Evolutionary conservation across 768 basidiomycete genomes (phyloP).

Genomic region (Lactifluus pinguis): DNA sequence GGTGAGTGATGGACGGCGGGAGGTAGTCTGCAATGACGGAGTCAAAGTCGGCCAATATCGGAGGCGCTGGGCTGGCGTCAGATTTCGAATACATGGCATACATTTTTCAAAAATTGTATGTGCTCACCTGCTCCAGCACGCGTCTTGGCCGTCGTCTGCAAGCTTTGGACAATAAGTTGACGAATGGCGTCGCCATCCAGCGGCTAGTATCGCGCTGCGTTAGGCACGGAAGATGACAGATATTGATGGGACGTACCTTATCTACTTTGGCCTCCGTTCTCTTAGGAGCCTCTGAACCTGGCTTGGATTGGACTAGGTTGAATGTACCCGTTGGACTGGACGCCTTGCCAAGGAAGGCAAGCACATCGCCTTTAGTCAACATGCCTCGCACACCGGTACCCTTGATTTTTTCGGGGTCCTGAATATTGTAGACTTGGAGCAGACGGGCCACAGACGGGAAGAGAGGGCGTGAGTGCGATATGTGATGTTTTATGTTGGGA

Average conservation of each 20-base stretch:
- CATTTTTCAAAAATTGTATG: background rate
- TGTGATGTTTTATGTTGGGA: conserved; percentile 23
- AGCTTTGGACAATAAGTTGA: conserved; percentile 52
- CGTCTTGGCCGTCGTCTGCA: conserved; percentile 46
- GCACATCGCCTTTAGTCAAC: conserved; percentile 93
- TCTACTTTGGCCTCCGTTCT: conserved; percentile 33
- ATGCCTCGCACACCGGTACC: conserved; percentile 89
- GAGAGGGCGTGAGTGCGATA: conserved; percentile 56
- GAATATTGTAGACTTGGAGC: conserved; percentile 52
- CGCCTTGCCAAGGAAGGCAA: conserved; percentile 78
- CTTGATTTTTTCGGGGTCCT: conserved; percentile 57
- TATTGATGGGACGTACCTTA: conserved; percentile 13
- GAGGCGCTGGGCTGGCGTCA: conserved; percentile 29
- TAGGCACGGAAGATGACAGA: background rate
- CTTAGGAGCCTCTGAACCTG: conserved; percentile 21
- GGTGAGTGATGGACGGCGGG: conserved; percentile 27
- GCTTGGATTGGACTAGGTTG: conserved; percentile 33
- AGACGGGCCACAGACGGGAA: conserved; percentile 89
- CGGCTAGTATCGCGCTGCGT: conserved; percentile 25
- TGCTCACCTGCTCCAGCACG: conserved; percentile 35
- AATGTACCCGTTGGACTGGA: conserved; percentile 68
- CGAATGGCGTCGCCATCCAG: conserved; percentile 61
- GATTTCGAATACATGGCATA: background rate
- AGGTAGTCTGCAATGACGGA: conserved; percentile 69
- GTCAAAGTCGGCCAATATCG: conserved; percentile 51